Base-by-base conservation (phyloP, 2,329 filamentous ascomycete genomes). In the Ceratocystis diversiconidia region DNA sequence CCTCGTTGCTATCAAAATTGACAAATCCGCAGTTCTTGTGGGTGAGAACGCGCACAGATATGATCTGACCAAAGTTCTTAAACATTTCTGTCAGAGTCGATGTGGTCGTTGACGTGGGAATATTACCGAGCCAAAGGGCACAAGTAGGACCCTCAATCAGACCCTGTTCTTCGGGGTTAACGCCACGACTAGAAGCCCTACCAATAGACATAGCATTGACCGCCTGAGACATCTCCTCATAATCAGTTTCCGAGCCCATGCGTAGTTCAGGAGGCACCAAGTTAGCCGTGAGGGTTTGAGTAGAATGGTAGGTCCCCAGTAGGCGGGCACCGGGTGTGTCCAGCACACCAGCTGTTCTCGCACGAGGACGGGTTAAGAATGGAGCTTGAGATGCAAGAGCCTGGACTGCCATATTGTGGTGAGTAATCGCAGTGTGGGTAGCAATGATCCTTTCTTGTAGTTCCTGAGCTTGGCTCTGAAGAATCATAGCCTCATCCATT, bases 1-100 rank as follows among this genome's bases (percentile, higher is more conserved):
- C 95, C 69, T 97, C 92, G 36, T 94, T 78, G 67, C 85, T 87
- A 75, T 97, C 91, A 72, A 96, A 99, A 75, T 99, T 99, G 73
- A 99, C 92, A 71, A 99, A 99, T 2, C 92, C 94, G 73, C 94
- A 99, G 76, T 96, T 97, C 81, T 99, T 99, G 79, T 99, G 91
- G 0, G 94, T 97, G 68, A 99, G 80, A 3, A 99, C 94, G 69
- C 94, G 84, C 32, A 90, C 92, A 2, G 92, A 96, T 70, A 94
- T 82, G 69, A 99, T 96, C 2, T 88, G 83, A 8, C 94, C 94
- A 70, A 94, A 95, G n/a, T 86, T 83, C 74, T 90, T 89, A 78
- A 99, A 99, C 77, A 97, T 96, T 69, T 95, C 91, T 66, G 90
- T 90, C 68, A 99, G 78, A 0, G 94, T 97, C 1, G 92, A 95